These are phyloP conservation scores for Logfia minima DNA, from an alignment of 129 eudicot genomes.

Conservation along the genomic window DNA sequence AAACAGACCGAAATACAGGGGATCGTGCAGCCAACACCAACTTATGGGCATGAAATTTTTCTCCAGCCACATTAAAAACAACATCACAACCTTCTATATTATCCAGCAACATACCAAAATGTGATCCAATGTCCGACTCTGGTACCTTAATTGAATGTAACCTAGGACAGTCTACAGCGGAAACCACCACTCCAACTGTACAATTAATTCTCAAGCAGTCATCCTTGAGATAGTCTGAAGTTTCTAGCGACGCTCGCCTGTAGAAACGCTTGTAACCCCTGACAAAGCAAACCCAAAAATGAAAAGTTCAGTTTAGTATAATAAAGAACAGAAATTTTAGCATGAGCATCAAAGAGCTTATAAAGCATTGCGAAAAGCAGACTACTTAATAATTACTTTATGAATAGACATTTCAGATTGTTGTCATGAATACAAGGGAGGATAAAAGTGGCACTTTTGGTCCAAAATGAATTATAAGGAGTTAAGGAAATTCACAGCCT, in stretches of 20 bases:
- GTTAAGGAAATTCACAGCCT: not conserved
- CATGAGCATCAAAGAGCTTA: not conserved
- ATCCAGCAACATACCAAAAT: slow-evolving; percentile 67
- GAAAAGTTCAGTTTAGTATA: not conserved
- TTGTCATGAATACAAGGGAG: not conserved
- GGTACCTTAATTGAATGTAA: slow-evolving; percentile 64
- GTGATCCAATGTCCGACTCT: slow-evolving; percentile 74
- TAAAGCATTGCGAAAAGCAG: not conserved
- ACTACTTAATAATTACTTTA: not conserved
- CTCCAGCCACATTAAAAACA: slow-evolving; percentile 66
- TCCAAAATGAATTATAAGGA: not conserved
- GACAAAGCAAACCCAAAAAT: slow-evolving; percentile 23
- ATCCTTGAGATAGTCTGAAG: slow-evolving; percentile 75
- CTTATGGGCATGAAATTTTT: slow-evolving; percentile 76
- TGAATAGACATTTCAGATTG: not conserved
- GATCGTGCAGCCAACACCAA: slow-evolving; percentile 84
- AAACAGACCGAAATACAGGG: slow-evolving; percentile 51
- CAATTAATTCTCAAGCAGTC: slow-evolving; percentile 82
- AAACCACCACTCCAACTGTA: slow-evolving; percentile 87
- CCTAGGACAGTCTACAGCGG: slow-evolving; percentile 47
- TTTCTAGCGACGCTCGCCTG: slow-evolving; percentile 58
- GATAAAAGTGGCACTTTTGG: not conserved
- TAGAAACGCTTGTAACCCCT: slow-evolving; percentile 91
- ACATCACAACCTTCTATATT: slow-evolving; percentile 75
- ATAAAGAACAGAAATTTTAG: not conserved